Percentiles rank a stretch among this genome's conserved stretches.
Evolutionary conservation across 495 filamentous ascomycete species (phyloP).

Genomic region (Eremomyces bilateralis): DNA sequence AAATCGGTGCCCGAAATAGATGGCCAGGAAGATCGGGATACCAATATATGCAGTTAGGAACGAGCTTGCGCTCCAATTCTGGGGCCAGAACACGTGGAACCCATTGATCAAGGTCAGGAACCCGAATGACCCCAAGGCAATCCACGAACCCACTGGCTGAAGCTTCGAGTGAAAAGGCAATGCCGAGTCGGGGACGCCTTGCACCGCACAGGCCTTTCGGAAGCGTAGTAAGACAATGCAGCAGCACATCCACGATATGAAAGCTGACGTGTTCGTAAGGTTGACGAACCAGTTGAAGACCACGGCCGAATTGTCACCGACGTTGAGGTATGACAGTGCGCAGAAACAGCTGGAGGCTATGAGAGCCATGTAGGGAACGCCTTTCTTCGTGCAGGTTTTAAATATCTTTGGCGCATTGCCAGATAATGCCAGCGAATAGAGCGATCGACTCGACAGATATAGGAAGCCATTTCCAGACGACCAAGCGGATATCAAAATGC

Average conservation of each 20-base stretch:
- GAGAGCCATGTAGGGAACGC: conserved; percentile 15
- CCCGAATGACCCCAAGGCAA: conserved; percentile 25
- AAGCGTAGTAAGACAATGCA: conserved; percentile 39
- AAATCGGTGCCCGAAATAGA: conserved; percentile 34
- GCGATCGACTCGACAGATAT: conserved; percentile 30
- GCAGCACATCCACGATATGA: conserved; percentile 41
- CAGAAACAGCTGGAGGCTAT: conserved; percentile 13
- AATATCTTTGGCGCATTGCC: conserved; percentile 17
- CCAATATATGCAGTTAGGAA: conserved; percentile 46
- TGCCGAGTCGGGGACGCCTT: conserved; percentile 23
- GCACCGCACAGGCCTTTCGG: conserved; percentile 27
- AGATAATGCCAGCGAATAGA: conserved; percentile 22
- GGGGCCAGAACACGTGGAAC: conserved; percentile 39
- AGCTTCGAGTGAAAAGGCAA: conserved; percentile 29
- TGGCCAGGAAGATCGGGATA: conserved; percentile 32
- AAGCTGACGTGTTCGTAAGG: conserved; percentile 36
- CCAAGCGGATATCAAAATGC: conserved; percentile 53
- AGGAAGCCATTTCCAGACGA: conserved; percentile 42
- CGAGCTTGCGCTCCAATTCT: conserved; percentile 25
- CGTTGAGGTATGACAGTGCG: conserved; percentile 16
- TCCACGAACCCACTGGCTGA: conserved; percentile 31
- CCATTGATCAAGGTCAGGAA: conserved; percentile 38
- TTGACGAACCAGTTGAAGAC: conserved; percentile 35
- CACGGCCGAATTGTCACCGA: conserved; percentile 5
- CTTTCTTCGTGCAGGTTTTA: conserved; percentile 14